phyloP scores from a whole-genome alignment of 352 stramenopile genomes.

The Aphanomyces stellatus region DNA sequence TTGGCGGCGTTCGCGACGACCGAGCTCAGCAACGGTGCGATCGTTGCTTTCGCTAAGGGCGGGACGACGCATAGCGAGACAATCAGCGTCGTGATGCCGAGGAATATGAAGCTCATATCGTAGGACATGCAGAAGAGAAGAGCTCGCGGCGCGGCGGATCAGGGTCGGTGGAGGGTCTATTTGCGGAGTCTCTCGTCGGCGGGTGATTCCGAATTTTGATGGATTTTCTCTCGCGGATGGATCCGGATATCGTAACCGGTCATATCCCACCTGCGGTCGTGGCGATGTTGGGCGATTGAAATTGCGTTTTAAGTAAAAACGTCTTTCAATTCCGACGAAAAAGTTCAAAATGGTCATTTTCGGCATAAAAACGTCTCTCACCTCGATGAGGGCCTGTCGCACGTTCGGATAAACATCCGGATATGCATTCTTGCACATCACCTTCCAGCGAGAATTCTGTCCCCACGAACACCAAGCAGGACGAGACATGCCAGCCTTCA shows the following conservation, averaged over 20 bases:
- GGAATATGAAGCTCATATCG: constrained; percentile 19
- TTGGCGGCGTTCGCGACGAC: constrained; percentile 15
- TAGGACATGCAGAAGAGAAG: constrained; percentile 1
- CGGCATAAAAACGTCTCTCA: not conserved
- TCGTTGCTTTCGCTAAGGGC: constrained; percentile 15
- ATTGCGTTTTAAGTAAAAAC: not conserved
- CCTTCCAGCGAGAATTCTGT: too few species aligned
- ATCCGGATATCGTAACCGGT: not conserved
- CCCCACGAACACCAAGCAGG: too few species aligned
- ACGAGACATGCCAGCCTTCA: too few species aligned
- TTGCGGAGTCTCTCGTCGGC: too few species aligned
- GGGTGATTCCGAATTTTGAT: not conserved
- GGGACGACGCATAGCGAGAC: constrained; percentile 16
- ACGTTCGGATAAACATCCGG: not conserved
- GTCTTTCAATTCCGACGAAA: too few species aligned
- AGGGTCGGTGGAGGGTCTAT: too few species aligned
- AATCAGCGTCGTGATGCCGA: constrained; percentile 14
- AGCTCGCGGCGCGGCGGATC: too few species aligned
- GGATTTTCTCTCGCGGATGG: not conserved
- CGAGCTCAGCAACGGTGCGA: constrained; percentile 13
- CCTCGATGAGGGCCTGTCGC: not conserved
- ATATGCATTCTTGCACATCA: too few species aligned
- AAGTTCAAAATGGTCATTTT: not conserved
- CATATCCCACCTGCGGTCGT: not conserved
- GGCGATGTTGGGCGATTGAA: not conserved